These are phyloP conservation scores for Rhodomyrtus psidioides DNA, from an alignment of 441 rosid species.

Conservation along the genomic window DNA sequence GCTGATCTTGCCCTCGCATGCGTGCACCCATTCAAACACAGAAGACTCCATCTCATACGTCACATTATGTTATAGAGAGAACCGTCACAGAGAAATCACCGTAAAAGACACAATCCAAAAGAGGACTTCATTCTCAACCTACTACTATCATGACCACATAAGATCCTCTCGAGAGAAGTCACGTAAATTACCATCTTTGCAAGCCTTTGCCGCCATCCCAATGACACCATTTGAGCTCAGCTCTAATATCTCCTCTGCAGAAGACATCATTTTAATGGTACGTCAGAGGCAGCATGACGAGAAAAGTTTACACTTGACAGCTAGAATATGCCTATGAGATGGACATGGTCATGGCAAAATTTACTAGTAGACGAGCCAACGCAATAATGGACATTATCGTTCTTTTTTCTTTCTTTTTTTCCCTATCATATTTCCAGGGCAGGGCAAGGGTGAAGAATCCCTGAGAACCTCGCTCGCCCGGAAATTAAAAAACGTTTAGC, in stretches of 20 bases:
- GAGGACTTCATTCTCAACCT: background rate
- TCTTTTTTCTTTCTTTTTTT: background rate
- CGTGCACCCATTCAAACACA: background rate
- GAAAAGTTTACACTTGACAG: background rate
- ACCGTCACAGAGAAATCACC: background rate
- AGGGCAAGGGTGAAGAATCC: background rate
- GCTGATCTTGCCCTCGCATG: background rate
- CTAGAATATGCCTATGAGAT: background rate
- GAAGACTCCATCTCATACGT: background rate
- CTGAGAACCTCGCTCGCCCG: background rate
- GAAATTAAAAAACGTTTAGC: background rate
- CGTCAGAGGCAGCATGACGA: background rate
- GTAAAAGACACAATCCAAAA: background rate
- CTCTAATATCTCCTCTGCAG: slow-evolving; percentile 32
- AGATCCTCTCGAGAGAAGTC: background rate
- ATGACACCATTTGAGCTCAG: background rate
- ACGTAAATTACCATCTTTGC: background rate
- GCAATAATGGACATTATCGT: background rate
- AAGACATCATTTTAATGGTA: background rate
- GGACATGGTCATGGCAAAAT: background rate
- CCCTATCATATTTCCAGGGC: background rate
- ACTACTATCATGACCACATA: background rate
- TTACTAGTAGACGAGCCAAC: background rate
- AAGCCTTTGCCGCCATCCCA: background rate
- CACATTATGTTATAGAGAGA: background rate